Conservation (phyloP, 2,329 filamentous ascomycete species). For the Alternaria longipes region DNA sequence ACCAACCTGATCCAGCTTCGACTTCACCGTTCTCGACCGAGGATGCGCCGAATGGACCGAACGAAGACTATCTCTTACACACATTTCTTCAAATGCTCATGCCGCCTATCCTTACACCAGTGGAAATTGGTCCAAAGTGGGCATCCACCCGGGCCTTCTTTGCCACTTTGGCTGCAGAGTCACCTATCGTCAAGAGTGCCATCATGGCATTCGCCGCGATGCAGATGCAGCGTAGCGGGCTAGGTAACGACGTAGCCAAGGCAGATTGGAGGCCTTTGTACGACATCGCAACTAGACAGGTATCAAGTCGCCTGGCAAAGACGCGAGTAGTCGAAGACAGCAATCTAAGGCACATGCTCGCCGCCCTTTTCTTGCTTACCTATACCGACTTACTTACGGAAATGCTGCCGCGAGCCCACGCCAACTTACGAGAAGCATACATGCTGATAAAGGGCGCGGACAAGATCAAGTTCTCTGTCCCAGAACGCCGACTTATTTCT, state of each 20-base stretch:
- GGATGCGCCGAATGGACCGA: conserved; percentile 30
- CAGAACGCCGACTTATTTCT: conserved; percentile 61
- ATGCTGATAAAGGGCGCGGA: conserved; percentile 53
- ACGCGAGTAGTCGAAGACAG: conserved; percentile 22
- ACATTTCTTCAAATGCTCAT: conserved; percentile 61
- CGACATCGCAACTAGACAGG: conserved; percentile 40
- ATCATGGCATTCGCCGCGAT: conserved; percentile 64
- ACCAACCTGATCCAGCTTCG: conserved; percentile 31
- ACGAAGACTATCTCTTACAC: conserved; percentile 56
- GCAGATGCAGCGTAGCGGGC: conserved; percentile 47
- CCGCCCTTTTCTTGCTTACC: conserved; percentile 63
- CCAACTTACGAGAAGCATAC: conserved; percentile 62
- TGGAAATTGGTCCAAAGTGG: conserved; percentile 63
- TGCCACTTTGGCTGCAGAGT: conserved; percentile 59
- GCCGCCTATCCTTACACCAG: conserved; percentile 63
- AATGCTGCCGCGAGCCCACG: conserved; percentile 37
- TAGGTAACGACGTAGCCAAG: conserved; percentile 44
- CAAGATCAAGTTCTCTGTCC: conserved; percentile 34
- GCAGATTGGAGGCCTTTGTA: conserved; percentile 47
- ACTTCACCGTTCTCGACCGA: conserved; percentile 45
- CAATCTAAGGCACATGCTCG: conserved; percentile 57
- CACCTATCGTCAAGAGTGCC: conserved; percentile 58
- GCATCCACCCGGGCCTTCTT: conserved; percentile 60
- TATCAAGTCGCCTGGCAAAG: conserved; percentile 31
- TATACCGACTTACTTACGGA: conserved; percentile 58